phyloP scores from a whole-genome alignment of 768 basidiomycete species.

The Clathrus columnatus region DNA sequence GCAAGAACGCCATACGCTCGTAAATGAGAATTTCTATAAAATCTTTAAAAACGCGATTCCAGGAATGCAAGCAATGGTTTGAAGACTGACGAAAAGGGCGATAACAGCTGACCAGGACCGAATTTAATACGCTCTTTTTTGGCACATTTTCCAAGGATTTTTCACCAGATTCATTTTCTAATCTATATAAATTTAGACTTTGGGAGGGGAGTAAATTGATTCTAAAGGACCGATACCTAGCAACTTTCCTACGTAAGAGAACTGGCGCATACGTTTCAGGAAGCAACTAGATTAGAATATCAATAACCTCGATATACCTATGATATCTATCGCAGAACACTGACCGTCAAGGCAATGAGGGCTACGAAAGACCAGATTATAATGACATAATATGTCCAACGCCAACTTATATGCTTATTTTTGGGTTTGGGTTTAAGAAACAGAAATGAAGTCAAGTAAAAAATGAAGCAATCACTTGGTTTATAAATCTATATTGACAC shows the following conservation, averaged over 20 bases:
- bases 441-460: background rate
- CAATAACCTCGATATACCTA: background rate
- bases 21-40: slow-evolving; percentile 46
- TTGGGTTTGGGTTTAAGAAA: background rate
- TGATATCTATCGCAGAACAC: slow-evolving; percentile 10
- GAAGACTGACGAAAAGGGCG: slow-evolving; percentile 61
- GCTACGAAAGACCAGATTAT: slow-evolving; percentile 61
- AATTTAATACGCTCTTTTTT: slow-evolving; percentile 33
- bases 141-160: slow-evolving; percentile 52
- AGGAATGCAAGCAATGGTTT: background rate
- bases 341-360: slow-evolving; percentile 41
- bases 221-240: slow-evolving; percentile 27
- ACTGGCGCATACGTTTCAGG: slow-evolving; percentile 67
- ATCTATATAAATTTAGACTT: slow-evolving; percentile 21
- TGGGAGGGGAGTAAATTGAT: background rate
- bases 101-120: slow-evolving; percentile 51
- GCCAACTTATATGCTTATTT: slow-evolving; percentile 46
- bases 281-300: slow-evolving; percentile 37
- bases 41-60: background rate
- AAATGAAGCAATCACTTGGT: background rate
- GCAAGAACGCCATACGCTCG: slow-evolving; percentile 69
- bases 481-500: background rate
- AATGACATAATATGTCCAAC: slow-evolving; percentile 71
- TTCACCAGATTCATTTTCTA: slow-evolving; percentile 51
- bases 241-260: slow-evolving; percentile 52